Percentiles rank a stretch among this genome's conserved stretches.
These are phyloP conservation scores for Crithidia acanthocephali DNA, from an alignment of 208 protist genomes.

Conservation along the genomic window DNA sequence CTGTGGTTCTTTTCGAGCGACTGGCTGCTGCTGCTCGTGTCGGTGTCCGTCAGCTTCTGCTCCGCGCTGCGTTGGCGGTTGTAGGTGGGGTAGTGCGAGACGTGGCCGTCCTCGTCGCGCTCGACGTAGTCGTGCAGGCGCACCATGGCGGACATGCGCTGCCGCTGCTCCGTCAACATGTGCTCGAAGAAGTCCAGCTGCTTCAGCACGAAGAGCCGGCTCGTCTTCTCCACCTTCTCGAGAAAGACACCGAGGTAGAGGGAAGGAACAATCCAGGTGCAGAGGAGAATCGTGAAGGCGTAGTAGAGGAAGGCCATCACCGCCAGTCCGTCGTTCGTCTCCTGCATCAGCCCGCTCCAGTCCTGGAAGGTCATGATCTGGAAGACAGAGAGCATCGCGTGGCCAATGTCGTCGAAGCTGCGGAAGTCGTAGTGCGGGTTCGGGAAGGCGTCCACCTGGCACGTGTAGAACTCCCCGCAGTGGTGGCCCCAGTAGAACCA, in stretches of 20 bases:
- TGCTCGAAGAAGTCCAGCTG: conserved; percentile 78
- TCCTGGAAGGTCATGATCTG: conserved; percentile 93
- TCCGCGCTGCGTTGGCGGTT: conserved; percentile 10
- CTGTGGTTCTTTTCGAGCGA: not conserved
- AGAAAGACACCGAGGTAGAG: conserved; percentile 91
- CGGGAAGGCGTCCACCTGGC: conserved; percentile 46
- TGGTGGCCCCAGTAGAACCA: conserved; percentile 80
- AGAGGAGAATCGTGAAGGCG: conserved; percentile 81
- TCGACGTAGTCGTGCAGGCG: conserved; percentile 80
- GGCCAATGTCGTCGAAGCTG: conserved; percentile 93
- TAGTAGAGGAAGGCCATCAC: conserved; percentile 85
- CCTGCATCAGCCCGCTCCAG: conserved; percentile 84
- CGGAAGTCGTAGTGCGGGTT: conserved; percentile 87
- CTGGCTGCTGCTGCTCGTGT: conserved; percentile 22
- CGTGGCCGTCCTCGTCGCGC: conserved; percentile 68
- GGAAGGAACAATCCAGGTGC: conserved; percentile 87
- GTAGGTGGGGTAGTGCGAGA: conserved; percentile 59
- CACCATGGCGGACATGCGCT: conserved; percentile 62
- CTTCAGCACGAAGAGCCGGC: conserved; percentile 74
- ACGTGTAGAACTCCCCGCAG: conserved; percentile 61
- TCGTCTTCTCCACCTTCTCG: conserved; percentile 87
- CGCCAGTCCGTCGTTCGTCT: conserved; percentile 75
- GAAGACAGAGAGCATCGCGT: conserved; percentile 87
- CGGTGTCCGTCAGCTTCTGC: conserved; percentile 26
- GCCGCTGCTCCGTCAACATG: conserved; percentile 82